Evolutionary conservation across 176 grass and related monocot species (phyloP).

Genomic region (Dactylis glomerata): DNA sequence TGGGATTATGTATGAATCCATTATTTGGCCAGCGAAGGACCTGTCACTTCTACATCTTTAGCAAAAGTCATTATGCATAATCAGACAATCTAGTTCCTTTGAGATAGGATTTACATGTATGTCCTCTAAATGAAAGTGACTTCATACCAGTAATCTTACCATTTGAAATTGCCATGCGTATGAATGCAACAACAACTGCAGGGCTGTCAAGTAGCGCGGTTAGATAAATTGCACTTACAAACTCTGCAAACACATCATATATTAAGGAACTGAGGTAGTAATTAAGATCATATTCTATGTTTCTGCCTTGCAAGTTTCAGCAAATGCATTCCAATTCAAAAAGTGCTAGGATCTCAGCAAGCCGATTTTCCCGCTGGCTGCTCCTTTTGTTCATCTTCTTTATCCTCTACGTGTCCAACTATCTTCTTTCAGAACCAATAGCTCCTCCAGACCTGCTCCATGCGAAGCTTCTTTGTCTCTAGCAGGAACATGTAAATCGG

Average conservation of each 20-base stretch:
- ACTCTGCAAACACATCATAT: no score
- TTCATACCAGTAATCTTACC: neutral
- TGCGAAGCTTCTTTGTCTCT: constrained; percentile 77
- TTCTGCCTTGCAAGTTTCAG: constrained; percentile 7
- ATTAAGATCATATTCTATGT: neutral
- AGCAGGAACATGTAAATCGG: constrained; percentile 59
- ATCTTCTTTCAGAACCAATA: constrained; percentile 77
- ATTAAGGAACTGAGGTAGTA: no score
- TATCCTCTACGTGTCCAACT: constrained; percentile 28
- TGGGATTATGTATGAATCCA: neutral
- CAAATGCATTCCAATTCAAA: neutral
- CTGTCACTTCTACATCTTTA: constrained; percentile 37
- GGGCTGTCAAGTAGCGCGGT: neutral
- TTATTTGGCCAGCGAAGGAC: constrained; percentile 25
- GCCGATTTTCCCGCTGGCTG: neutral
- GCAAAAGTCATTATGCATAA: constrained; percentile 3
- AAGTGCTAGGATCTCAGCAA: neutral
- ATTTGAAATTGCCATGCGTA: neutral
- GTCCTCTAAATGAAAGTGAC: neutral
- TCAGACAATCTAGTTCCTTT: neutral
- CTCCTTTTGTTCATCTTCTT: constrained; percentile 40
- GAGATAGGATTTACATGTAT: neutral
- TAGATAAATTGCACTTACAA: neutral
- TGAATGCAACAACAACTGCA: neutral
- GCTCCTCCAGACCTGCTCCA: constrained; percentile 68